phyloP scores from a whole-genome alignment of 768 basidiomycete genomes.

The Serendipita sp. region DNA sequence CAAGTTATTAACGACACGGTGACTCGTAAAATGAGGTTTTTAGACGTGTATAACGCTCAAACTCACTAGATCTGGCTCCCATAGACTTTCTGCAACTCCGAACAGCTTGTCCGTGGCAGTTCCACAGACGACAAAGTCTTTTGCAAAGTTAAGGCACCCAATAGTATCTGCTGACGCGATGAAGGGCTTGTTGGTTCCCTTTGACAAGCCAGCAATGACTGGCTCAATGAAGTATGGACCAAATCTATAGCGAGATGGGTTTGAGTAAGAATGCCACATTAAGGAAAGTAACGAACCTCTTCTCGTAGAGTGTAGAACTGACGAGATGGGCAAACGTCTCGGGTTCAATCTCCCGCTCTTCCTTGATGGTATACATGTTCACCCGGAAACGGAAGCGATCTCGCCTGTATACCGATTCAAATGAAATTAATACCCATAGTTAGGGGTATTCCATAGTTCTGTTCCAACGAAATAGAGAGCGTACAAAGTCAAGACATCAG shows the following conservation, averaged over 20 bases:
- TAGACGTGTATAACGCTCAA: neutral
- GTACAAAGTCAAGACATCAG: slow-evolving; percentile 84
- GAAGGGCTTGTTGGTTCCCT: slow-evolving; percentile 66
- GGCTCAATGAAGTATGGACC: slow-evolving; percentile 95
- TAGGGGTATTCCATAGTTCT: neutral
- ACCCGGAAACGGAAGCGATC: slow-evolving; percentile 86
- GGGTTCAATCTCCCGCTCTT: slow-evolving; percentile 91
- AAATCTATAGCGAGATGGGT: slow-evolving; percentile 28
- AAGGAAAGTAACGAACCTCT: slow-evolving; percentile 28
- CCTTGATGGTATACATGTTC: slow-evolving; percentile 99
- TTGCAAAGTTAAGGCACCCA: slow-evolving; percentile 82
- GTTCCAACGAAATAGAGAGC: slow-evolving; percentile 8
- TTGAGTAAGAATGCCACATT: neutral
- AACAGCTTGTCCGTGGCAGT: slow-evolving; percentile 84
- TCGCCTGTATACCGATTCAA: slow-evolving; percentile 30
- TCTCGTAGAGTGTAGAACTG: slow-evolving; percentile 88
- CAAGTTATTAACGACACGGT: neutral
- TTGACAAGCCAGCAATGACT: slow-evolving; percentile 71
- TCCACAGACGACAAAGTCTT: slow-evolving; percentile 94
- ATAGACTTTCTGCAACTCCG: slow-evolving; percentile 94
- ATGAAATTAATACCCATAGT: neutral
- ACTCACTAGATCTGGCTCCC: slow-evolving; percentile 79
- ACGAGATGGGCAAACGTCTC: slow-evolving; percentile 93
- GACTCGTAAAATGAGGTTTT: neutral
- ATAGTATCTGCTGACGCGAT: slow-evolving; percentile 92